Percentiles rank a stretch among this genome's conserved stretches.
These are phyloP conservation scores for Gentiana dahurica DNA, from an alignment of 257 asterid genomes.

Conservation along the genomic window DNA sequence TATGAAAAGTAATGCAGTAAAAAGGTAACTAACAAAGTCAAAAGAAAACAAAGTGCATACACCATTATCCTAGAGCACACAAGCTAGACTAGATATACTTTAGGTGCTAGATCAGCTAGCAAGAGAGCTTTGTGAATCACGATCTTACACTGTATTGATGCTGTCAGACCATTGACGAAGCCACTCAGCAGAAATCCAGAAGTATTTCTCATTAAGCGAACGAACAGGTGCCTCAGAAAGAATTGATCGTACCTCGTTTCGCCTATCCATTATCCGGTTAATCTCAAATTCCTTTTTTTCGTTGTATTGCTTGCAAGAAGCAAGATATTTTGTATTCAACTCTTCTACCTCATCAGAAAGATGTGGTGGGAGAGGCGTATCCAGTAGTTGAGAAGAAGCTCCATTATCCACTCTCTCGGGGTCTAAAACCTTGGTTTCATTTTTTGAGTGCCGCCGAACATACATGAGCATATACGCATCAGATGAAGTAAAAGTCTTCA, in stretches of 20 bases:
- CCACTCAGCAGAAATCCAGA: slow-evolving; percentile 92
- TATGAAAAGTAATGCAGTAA: too few relatives aligned
- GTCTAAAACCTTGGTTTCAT: slow-evolving; percentile 13
- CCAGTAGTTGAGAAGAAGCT: slow-evolving; percentile 23
- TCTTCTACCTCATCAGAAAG: slow-evolving; percentile 53
- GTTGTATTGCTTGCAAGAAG: slow-evolving; percentile 62
- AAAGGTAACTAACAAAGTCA: background rate
- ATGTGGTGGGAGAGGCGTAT: slow-evolving; percentile 53
- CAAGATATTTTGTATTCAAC: slow-evolving; percentile 39
- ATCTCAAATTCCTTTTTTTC: slow-evolving; percentile 52
- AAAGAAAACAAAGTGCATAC: background rate
- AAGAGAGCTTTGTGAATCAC: slow-evolving; percentile 7
- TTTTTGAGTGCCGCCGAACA: slow-evolving; percentile 36
- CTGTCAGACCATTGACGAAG: slow-evolving; percentile 97
- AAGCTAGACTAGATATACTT: background rate
- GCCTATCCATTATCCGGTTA: slow-evolving; percentile 45
- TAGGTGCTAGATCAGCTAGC: slow-evolving; percentile 1
- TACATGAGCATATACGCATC: slow-evolving; percentile 99
- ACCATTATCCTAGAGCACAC: background rate
- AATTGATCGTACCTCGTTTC: slow-evolving; percentile 79
- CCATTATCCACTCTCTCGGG: slow-evolving; percentile 27
- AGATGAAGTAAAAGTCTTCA: slow-evolving; percentile 57
- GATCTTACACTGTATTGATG: slow-evolving; percentile 53
- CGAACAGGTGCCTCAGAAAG: slow-evolving; percentile 79
- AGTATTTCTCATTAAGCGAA: slow-evolving; percentile 50